Percentiles rank a stretch among this genome's conserved stretches.
Evolutionary conservation across 495 filamentous ascomycete species (phyloP).

Genomic region (Chaetomidium leptoderma): DNA sequence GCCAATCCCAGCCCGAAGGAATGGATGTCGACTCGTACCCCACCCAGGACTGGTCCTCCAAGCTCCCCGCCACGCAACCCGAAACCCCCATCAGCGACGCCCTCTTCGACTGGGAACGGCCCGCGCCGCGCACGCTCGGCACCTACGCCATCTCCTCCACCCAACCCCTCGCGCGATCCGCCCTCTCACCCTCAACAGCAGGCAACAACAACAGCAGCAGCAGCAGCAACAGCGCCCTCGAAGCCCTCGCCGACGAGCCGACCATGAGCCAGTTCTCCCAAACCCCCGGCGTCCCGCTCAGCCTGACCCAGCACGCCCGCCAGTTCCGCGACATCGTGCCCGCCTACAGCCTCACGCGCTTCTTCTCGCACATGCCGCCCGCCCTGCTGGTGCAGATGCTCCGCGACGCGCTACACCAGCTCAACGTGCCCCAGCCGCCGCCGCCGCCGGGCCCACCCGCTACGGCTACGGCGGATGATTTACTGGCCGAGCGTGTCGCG

Average conservation of each 20-base stretch:
- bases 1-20: constrained; percentile 36
- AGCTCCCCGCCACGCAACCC: constrained; percentile 69
- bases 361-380: constrained; percentile 81
- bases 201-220: background rate
- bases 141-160: constrained; percentile 54
- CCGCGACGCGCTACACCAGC: constrained; percentile 71
- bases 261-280: constrained; percentile 88
- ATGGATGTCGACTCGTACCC: constrained; percentile 57
- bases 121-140: constrained; percentile 40
- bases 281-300: constrained; percentile 72
- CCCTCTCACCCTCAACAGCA: constrained; percentile 26
- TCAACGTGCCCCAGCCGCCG: constrained; percentile 68
- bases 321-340: constrained; percentile 83
- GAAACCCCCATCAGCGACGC: constrained; percentile 65
- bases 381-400: constrained; percentile 74
- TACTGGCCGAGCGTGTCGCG: constrained; percentile 47
- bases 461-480: background rate
- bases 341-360: constrained; percentile 76
- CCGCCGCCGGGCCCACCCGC: background rate
- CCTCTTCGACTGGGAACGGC: constrained; percentile 74
- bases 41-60: constrained; percentile 20
- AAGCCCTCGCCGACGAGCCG: constrained; percentile 77
- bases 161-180: constrained; percentile 43
- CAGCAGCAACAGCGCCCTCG: constrained; percentile 40
- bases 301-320: constrained; percentile 77